A percentile compares a stretch with the other conserved stretches of the same genome.
These are phyloP conservation scores for Dinochytrium kinnereticum DNA, from an alignment of 371 early-diverging fungal species.

Conservation along the genomic window DNA sequence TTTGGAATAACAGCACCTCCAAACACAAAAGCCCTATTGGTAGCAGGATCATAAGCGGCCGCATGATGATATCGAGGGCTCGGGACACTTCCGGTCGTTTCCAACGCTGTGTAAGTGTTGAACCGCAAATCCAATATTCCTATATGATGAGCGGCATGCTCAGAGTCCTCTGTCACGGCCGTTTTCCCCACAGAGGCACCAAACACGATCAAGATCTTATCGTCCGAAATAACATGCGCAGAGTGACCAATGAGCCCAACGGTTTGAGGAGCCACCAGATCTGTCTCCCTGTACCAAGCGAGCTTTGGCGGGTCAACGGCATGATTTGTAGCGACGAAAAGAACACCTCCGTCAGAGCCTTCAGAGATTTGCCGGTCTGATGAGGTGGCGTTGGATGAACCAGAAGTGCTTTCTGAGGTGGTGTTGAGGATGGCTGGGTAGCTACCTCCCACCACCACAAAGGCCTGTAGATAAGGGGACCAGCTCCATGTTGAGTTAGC, in stretches of 20 bases:
- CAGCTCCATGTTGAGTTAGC: constrained; percentile 10
- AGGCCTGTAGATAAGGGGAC: constrained; percentile 2
- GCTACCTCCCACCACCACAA: constrained; percentile 11
- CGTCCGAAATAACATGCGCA: constrained; percentile 7
- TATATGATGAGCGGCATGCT: neutral
- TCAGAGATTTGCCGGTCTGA: neutral
- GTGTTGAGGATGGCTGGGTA: neutral
- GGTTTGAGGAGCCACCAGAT: neutral
- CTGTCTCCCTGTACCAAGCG: constrained; percentile 14
- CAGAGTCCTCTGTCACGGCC: neutral
- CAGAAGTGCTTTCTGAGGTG: neutral
- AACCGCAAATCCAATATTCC: neutral
- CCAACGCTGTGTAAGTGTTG: constrained; percentile 1
- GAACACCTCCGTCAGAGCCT: constrained; percentile 6
- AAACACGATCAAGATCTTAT: constrained; percentile 14
- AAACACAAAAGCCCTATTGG: constrained; percentile 12
- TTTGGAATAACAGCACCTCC: constrained; percentile 14
- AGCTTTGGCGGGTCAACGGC: constrained; percentile 6
- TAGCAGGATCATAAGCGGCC: constrained; percentile 1
- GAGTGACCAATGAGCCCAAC: constrained; percentile 7
- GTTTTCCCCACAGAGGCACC: constrained; percentile 8
- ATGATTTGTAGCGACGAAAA: constrained; percentile 11
- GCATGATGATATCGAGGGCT: constrained; percentile 19
- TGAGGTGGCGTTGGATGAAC: neutral
- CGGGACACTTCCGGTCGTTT: constrained; percentile 2